Evolutionary conservation across 2,329 filamentous ascomycete species (phyloP).

Genomic region (Sporothrix curviconia): DNA sequence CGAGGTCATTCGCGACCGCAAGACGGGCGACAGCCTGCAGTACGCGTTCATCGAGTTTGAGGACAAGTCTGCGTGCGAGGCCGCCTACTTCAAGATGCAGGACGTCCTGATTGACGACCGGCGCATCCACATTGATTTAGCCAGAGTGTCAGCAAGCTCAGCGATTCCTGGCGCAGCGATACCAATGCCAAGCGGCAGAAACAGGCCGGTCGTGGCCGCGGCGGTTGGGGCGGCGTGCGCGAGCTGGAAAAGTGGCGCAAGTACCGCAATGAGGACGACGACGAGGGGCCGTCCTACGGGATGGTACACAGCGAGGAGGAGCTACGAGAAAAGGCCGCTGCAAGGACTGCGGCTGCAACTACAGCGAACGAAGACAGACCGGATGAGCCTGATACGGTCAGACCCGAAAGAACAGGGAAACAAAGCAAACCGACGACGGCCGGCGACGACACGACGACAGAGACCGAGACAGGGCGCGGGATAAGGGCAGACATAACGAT

Average conservation of each 20-base stretch:
- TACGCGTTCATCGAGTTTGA: constrained; percentile 98
- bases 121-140: constrained; percentile 98
- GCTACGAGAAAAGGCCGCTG: constrained; percentile 44
- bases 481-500: constrained; percentile 22
- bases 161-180: constrained; percentile 79
- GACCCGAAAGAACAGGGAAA: not conserved
- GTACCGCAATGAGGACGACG: constrained; percentile 64
- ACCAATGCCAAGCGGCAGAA: constrained; percentile 72
- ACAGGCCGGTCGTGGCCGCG: constrained; percentile 31
- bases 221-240: constrained; percentile 86
- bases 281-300: constrained; percentile 48
- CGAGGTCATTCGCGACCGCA: constrained; percentile 90
- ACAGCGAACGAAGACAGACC: not conserved
- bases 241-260: constrained; percentile 85
- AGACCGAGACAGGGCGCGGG: too few relatives aligned
- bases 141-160: constrained; percentile 83
- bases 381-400: not conserved
- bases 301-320: constrained; percentile 78
- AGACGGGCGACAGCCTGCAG: constrained; percentile 89
- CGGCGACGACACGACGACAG: not conserved
- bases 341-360: constrained; percentile 26
- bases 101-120: constrained; percentile 94
- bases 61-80: constrained; percentile 85
- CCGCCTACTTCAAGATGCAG: constrained; percentile 98
- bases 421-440: not conserved